These are phyloP conservation scores for Larix kaempferi DNA, from an alignment of 75 land plant species.

Conservation along the genomic window DNA sequence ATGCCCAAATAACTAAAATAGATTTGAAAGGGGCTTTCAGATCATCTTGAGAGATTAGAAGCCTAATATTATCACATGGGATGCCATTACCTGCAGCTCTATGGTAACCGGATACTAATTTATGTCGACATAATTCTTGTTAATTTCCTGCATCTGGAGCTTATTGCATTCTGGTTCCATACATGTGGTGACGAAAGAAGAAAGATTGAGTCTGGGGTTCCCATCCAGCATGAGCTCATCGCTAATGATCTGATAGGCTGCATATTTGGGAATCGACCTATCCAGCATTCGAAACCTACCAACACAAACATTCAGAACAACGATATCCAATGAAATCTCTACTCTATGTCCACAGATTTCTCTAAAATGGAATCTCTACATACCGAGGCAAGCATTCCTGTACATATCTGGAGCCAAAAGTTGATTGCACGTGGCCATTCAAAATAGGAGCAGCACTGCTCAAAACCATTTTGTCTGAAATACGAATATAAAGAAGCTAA, in stretches of 20 bases:
- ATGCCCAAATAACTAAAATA: background rate
- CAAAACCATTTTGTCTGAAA: conserved; percentile 42
- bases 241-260: conserved; percentile 62
- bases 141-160: conserved; percentile 38
- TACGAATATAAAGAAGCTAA: no score
- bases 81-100: conserved; percentile 43
- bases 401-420: no score
- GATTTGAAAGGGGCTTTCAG: no score
- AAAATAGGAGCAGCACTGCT: conserved; percentile 78
- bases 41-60: no score
- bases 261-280: no score
- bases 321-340: no score
- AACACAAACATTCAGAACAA: no score
- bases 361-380: no score
- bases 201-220: conserved; percentile 57
- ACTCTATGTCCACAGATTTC: no score
- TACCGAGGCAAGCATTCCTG: no score
- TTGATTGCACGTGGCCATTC: no score
- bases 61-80: background rate
- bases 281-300: no score
- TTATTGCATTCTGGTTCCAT: conserved; percentile 73
- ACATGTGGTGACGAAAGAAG: conserved; percentile 68
- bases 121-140: conserved; percentile 66
- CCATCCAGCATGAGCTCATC: conserved; percentile 72
- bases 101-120: conserved; percentile 70